phyloP scores from a whole-genome alignment of 306 rosid genomes.

The Fragaria iinumae region DNA sequence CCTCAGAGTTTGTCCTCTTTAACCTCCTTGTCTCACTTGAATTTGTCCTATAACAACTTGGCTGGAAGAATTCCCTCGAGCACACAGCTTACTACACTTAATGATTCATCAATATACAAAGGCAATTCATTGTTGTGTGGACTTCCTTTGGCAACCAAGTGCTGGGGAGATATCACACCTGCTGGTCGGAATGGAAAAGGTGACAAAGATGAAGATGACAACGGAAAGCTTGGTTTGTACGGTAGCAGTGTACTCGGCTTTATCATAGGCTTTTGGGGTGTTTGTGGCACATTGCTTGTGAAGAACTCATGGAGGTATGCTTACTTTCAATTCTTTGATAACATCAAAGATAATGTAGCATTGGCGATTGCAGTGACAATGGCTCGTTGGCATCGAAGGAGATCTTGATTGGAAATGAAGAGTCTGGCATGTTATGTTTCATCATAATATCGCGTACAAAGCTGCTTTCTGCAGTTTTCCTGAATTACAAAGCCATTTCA shows the following conservation, averaged over 20 bases:
- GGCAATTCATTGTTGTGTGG: constrained; percentile 1
- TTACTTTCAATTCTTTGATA: background rate
- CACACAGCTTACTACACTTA: constrained; percentile 7
- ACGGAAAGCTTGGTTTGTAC: background rate
- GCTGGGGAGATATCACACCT: background rate
- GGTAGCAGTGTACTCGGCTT: background rate
- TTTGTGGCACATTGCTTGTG: background rate
- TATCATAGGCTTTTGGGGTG: background rate
- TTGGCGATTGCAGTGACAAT: background rate
- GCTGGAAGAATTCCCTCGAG: background rate
- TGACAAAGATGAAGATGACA: background rate
- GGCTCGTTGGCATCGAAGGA: background rate
- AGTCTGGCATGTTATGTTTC: too few relatives aligned
- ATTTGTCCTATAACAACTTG: constrained; percentile 18
- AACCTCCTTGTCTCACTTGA: constrained; percentile 13
- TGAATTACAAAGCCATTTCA: too few relatives aligned
- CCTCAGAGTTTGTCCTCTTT: constrained; percentile 3
- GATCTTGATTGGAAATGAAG: background rate
- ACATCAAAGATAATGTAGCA: background rate
- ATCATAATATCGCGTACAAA: too few relatives aligned
- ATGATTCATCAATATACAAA: background rate
- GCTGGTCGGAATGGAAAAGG: background rate
- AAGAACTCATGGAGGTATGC: constrained; percentile 7
- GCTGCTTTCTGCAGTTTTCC: too few relatives aligned
- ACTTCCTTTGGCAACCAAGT: background rate